These are phyloP conservation scores for Cladophialophora exuberans DNA, from an alignment of 2,329 filamentous ascomycete species.

Conservation along the genomic window DNA sequence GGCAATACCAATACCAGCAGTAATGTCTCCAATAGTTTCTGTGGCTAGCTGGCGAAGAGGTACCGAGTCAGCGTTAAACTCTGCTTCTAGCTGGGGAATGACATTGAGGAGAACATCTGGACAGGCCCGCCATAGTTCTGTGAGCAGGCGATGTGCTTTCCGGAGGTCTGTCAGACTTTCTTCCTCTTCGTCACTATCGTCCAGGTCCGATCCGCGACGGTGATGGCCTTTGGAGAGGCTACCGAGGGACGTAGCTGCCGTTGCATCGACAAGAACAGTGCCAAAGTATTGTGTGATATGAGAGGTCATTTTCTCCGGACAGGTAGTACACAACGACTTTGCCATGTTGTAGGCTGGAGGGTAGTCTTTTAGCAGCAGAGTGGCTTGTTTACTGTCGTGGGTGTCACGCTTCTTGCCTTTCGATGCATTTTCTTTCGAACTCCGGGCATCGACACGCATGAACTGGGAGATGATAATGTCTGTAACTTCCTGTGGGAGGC, in stretches of 20 bases:
- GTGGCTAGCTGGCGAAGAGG: constrained; percentile 85
- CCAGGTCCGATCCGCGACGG: constrained; percentile 55
- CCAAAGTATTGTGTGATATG: constrained; percentile 97
- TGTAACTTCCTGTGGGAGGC: constrained; percentile 78
- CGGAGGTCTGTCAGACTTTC: constrained; percentile 84
- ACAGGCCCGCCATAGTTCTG: constrained; percentile 91
- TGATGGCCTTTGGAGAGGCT: constrained; percentile 48
- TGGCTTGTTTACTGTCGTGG: constrained; percentile 76
- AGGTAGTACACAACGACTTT: constrained; percentile 87
- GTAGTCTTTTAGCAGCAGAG: constrained; percentile 81
- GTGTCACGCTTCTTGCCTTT: constrained; percentile 58
- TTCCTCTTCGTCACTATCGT: constrained; percentile 71
- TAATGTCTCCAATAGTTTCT: constrained; percentile 92
- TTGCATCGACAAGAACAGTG: constrained; percentile 90
- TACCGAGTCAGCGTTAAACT: constrained; percentile 86
- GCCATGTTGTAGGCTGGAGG: constrained; percentile 96
- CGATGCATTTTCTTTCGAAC: constrained; percentile 58
- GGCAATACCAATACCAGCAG: constrained; percentile 88
- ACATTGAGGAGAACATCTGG: constrained; percentile 89
- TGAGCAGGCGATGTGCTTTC: constrained; percentile 85
- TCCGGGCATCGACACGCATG: constrained; percentile 76
- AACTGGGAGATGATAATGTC: constrained; percentile 97
- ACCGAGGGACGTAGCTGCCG: constrained; percentile 37
- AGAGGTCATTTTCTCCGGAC: constrained; percentile 90
- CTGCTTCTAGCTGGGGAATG: constrained; percentile 88